A percentile compares a stretch with the other conserved stretches of the same genome.
phyloP scores from a whole-genome alignment of 495 filamentous ascomycete genomes.

The Penicillium coprophilum region DNA sequence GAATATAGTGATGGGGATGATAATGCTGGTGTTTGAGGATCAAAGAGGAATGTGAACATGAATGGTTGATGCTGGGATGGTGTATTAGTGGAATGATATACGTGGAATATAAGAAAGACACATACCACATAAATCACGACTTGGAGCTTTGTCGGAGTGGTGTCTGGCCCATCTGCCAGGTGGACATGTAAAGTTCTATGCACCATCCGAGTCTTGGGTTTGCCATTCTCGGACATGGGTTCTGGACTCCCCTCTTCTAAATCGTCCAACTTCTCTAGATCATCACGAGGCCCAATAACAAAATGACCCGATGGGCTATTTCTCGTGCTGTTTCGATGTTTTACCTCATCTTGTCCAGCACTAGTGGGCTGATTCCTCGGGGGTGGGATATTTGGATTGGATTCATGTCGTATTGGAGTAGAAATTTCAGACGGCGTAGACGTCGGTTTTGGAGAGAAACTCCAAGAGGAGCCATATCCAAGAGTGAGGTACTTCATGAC shows the following conservation, averaged over 20 bases:
- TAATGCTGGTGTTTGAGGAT: constrained; percentile 64
- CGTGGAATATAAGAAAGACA: background rate
- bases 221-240: constrained; percentile 21
- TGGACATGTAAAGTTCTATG: constrained; percentile 53
- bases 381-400: constrained; percentile 6
- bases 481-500: constrained; percentile 61
- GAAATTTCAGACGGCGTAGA: constrained; percentile 21
- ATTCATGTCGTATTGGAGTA: constrained; percentile 1
- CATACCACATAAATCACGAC: constrained; percentile 70
- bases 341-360: background rate
- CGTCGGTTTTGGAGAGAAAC: constrained; percentile 35
- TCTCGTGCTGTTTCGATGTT: constrained; percentile 2
- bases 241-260: constrained; percentile 30
- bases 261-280: constrained; percentile 29
- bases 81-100: background rate
- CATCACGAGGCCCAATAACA: constrained; percentile 29
- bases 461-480: constrained; percentile 62
- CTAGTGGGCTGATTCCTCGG: constrained; percentile 5
- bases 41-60: constrained; percentile 87
- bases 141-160: constrained; percentile 51
- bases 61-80: constrained; percentile 68
- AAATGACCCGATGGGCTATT: constrained; percentile 17
- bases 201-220: constrained; percentile 42
- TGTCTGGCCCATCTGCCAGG: constrained; percentile 19
- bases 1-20: constrained; percentile 71